Evolutionary conservation across 1,284 basidiomycete species (phyloP).

Genomic region (Agaricales sp.): DNA sequence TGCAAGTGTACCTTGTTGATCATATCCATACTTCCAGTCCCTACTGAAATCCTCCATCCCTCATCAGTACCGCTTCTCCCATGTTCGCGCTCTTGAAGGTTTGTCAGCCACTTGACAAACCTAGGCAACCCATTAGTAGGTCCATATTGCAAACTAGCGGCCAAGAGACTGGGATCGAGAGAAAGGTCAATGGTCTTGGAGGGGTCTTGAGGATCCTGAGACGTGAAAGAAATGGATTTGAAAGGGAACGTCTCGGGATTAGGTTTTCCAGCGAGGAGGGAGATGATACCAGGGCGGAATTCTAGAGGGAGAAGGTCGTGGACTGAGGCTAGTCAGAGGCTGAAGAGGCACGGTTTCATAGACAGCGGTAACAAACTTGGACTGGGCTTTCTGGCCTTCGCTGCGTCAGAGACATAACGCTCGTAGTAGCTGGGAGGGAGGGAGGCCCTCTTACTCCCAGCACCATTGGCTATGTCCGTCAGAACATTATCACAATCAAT

Average conservation of each 20-base stretch:
- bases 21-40: constrained; percentile 59
- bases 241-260: constrained; percentile 67
- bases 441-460: too few species aligned
- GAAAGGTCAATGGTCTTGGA: constrained; percentile 14
- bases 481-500: too few species aligned
- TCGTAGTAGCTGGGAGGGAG: too few species aligned
- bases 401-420: not conserved
- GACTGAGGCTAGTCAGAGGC: too few species aligned
- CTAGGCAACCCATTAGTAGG: constrained; percentile 43
- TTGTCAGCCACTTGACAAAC: constrained; percentile 40
- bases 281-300: constrained; percentile 48
- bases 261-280: constrained; percentile 54
- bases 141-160: constrained; percentile 21
- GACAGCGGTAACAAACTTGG: too few species aligned
- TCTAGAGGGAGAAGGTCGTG: constrained; percentile 47
- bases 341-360: too few species aligned
- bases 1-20: constrained; percentile 41
- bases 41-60: constrained; percentile 48
- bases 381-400: not conserved
- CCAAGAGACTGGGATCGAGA: constrained; percentile 33
- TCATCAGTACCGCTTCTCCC: constrained; percentile 24
- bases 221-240: constrained; percentile 27
- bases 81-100: constrained; percentile 39
- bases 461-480: too few species aligned
- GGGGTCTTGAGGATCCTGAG: not conserved